Conservation (phyloP, 2,329 filamentous ascomycete genomes). For the Beauveria varroae region DNA sequence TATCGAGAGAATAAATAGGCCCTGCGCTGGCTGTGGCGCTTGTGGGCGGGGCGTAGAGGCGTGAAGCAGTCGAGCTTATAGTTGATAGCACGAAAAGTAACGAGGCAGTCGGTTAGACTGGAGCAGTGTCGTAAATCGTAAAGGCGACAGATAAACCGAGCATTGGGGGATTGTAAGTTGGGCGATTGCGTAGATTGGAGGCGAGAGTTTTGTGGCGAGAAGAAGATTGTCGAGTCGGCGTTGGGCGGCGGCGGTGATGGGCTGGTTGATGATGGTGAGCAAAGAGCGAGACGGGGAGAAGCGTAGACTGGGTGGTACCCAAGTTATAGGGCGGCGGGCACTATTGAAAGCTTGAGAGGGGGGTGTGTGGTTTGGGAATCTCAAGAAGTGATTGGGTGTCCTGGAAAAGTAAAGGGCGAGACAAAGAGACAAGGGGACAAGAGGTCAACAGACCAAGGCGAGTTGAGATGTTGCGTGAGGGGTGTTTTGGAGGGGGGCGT, state of each 20-base stretch:
- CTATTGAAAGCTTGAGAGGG: not conserved
- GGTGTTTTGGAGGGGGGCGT: no score
- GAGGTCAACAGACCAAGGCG: no score
- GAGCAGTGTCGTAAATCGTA: not conserved
- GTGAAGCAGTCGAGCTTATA: not conserved
- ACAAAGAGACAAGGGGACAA: no score
- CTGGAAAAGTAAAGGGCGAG: no score
- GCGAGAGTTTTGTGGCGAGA: not conserved
- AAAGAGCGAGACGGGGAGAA: not conserved
- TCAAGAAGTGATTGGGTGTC: no score
- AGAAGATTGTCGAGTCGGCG: not conserved
- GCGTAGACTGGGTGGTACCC: not conserved
- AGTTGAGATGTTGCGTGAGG: no score
- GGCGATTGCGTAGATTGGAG: not conserved
- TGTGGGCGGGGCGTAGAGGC: constrained; percentile 2
- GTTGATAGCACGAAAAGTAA: not conserved
- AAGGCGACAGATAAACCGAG: not conserved
- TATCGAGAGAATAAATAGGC: not conserved
- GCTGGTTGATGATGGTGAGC: not conserved
- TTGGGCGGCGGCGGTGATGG: not conserved
- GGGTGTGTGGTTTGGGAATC: not conserved
- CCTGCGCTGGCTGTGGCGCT: constrained; percentile 8
- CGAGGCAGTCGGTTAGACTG: not conserved
- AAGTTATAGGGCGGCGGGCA: not conserved
- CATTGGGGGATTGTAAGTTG: not conserved